Conservation (phyloP, 352 stramenopile genomes). For the Pythium apleroticum region DNA sequence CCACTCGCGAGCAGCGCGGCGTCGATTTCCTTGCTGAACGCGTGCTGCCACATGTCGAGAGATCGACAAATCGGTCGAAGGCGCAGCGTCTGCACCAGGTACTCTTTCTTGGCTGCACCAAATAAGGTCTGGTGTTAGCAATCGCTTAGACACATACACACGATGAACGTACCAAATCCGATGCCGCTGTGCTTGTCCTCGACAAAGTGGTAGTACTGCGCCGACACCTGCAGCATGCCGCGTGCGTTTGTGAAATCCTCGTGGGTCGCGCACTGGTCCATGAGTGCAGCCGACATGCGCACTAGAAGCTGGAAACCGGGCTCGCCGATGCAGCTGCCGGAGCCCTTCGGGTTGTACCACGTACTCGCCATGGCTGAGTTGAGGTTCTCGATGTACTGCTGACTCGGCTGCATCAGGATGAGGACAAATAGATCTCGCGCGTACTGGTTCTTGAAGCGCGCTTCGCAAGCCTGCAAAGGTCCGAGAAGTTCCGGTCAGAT, state of each 20-base stretch:
- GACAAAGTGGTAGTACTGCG: constrained; percentile 79
- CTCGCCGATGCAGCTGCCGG: constrained; percentile 76
- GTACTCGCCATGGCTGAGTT: constrained; percentile 29
- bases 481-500: too few relatives aligned
- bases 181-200: constrained; percentile 74
- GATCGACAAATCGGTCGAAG: constrained; percentile 69
- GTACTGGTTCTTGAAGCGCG: constrained; percentile 65
- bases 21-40: constrained; percentile 78
- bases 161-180: constrained; percentile 58
- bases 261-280: constrained; percentile 73
- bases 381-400: constrained; percentile 62
- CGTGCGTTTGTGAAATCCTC: constrained; percentile 83
- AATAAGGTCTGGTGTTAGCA: not conserved
- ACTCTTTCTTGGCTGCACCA: constrained; percentile 74
- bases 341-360: constrained; percentile 83
- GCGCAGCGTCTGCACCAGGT: constrained; percentile 62
- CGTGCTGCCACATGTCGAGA: constrained; percentile 85
- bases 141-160: too few relatives aligned
- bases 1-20: constrained; percentile 34
- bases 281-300: constrained; percentile 52
- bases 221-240: constrained; percentile 75
- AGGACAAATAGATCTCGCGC: constrained; percentile 79
- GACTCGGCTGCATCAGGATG: constrained; percentile 84
- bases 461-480: constrained; percentile 60
- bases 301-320: constrained; percentile 64